Base-by-base conservation (phyloP, 2,329 filamentous ascomycete genomes). In the Aschersonia sp. region DNA sequence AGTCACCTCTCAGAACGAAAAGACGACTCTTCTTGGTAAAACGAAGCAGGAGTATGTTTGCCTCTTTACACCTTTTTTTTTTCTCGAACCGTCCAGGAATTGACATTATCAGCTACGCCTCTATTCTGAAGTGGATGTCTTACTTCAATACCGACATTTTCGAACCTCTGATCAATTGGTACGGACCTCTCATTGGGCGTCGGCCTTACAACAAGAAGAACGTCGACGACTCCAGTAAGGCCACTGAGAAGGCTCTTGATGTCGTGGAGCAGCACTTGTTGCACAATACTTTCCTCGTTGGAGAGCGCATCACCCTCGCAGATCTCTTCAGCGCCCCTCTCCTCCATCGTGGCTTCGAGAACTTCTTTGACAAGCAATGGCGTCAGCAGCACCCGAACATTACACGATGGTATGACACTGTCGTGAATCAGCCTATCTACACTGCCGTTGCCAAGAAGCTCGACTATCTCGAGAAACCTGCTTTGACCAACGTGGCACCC, bases 1-100 rank as follows among this genome's bases (percentile, higher is more conserved):
- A 97, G 92, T 98, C 67, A 89, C 92, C 62, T 97, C 92, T 60
- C 92, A 98, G 76, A 98, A 98, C 71, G 92, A 97, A 84, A 97
- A 97, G 85, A 98, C 92, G 61, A 94, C 89, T 59, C 89, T 98
- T 57, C 82, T 98, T 61, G 92, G 92, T 66, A 97, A 97, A 84
- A 98, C 89, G 74, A 98, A 98, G 85, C 91, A 98, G 78, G 92
- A 98, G 82, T 89, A 73, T 67, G 75, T 65, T 50, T 10, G n/a
- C 20, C 9, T 28, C 2, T 9, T 6, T n/a, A 44, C n/a, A 10
- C 9, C 5, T 30, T 29, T n/a, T 6, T 9, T 9, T 29, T 4
- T 2, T 20, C n/a, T 20, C 20, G 20, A 20, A 20, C 20, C 20
- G 20, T 20, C 20, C 20, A 20, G 20, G 20, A 20, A 20, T 20